Percentiles rank a stretch among this genome's conserved stretches.
Conservation (phyloP, 2,329 filamentous ascomycete genomes). For the Lecanicillium sp. region DNA sequence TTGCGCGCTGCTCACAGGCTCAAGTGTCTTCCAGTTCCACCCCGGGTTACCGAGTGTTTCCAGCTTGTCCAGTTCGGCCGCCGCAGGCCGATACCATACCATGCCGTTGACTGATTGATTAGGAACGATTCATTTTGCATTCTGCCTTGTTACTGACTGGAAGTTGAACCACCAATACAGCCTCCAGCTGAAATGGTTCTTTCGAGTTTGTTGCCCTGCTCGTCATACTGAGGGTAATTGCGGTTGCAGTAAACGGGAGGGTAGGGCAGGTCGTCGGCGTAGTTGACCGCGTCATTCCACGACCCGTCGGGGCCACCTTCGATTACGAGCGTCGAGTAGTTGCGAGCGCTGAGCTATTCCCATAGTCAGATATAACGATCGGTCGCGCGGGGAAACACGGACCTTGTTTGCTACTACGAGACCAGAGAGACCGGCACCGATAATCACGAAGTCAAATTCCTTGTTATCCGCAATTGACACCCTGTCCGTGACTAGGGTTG, state of each 20-base stretch:
- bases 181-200: constrained; percentile 18
- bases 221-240: constrained; percentile 18
- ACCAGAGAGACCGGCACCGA: constrained; percentile 34
- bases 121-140: not conserved
- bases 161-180: constrained; percentile 22
- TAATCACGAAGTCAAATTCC: constrained; percentile 28
- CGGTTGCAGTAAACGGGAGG: constrained; percentile 19
- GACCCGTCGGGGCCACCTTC: constrained; percentile 21
- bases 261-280: constrained; percentile 16
- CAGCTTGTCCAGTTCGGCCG: constrained; percentile 19
- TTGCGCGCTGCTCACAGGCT: constrained; percentile 19
- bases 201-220: constrained; percentile 16
- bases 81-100: constrained; percentile 21
- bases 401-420: constrained; percentile 21
- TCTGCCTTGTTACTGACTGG: constrained; percentile 17
- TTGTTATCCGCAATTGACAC: constrained; percentile 10
- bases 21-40: constrained; percentile 30
- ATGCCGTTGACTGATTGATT: constrained; percentile 20
- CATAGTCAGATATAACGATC: not conserved
- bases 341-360: constrained; percentile 18
- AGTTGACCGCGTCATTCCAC: constrained; percentile 18
- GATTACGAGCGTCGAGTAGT: constrained; percentile 20
- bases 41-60: constrained; percentile 20
- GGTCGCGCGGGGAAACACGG: not conserved
- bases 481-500: constrained; percentile 19